Percentiles rank a stretch among this genome's conserved stretches.
Evolutionary conservation across 2,329 filamentous ascomycete genomes (phyloP).

Genomic region (Volutella citrinella): DNA sequence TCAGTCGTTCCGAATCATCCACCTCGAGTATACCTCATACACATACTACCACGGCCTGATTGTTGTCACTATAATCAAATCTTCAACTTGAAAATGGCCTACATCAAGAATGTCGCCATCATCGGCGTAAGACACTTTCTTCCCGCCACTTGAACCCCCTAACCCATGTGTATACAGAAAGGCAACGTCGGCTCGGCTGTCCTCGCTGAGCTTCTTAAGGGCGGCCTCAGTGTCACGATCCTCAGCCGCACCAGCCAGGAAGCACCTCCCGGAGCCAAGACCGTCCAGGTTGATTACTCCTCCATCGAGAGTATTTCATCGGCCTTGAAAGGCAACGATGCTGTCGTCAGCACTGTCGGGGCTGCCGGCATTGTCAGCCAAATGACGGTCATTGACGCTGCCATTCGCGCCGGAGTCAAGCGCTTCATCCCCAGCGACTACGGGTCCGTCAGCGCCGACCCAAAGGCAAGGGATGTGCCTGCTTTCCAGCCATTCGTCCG

Average conservation of each 20-base stretch:
- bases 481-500: neutral
- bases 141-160: too few species aligned
- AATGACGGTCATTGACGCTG: constrained; percentile 4
- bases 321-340: constrained; percentile 50
- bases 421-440: constrained; percentile 5
- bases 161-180: too few species aligned
- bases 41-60: too few species aligned
- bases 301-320: constrained; percentile 40
- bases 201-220: constrained; percentile 24
- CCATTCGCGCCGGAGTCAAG: constrained; percentile 5
- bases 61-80: too few species aligned
- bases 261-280: constrained; percentile 2
- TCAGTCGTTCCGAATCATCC: too few species aligned
- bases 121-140: too few species aligned
- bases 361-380: neutral
- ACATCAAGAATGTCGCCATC: too few species aligned
- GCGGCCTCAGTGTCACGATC: constrained; percentile 45
- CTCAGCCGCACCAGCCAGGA: constrained; percentile 38
- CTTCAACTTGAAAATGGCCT: too few species aligned
- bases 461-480: neutral
- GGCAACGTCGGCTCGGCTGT: constrained; percentile 23
- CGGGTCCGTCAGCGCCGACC: constrained; percentile 2
- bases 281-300: constrained; percentile 24
- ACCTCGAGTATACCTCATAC: too few species aligned
- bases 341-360: constrained; percentile 35